Percentiles rank a stretch among this genome's conserved stretches.
These are phyloP conservation scores for Sclerospora graminicola DNA, from an alignment of 352 stramenopile species.

Conservation along the genomic window DNA sequence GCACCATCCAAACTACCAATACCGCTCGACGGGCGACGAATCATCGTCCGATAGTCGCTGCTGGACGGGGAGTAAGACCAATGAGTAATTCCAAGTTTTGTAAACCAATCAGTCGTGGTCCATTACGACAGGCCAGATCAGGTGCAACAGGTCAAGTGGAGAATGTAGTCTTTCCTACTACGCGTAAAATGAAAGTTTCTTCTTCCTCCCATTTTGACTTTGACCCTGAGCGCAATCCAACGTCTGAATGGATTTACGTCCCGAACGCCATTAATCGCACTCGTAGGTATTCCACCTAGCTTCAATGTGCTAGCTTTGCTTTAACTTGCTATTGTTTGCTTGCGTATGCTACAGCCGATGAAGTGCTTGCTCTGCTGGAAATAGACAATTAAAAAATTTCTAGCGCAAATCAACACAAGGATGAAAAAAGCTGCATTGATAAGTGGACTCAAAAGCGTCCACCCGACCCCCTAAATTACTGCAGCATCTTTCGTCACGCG, in stretches of 20 bases:
- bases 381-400: conserved; percentile 17
- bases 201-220: conserved; percentile 41
- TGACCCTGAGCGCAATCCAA: conserved; percentile 34
- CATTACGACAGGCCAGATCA: conserved; percentile 9
- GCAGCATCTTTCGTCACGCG: conserved; percentile 1
- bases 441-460: neutral
- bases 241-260: conserved; percentile 53
- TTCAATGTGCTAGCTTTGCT: too few species aligned
- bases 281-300: conserved; percentile 21
- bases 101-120: conserved; percentile 11
- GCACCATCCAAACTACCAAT: conserved; percentile 3
- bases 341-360: conserved; percentile 21
- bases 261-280: conserved; percentile 30
- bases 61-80: conserved; percentile 5
- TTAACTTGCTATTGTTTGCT: too few species aligned
- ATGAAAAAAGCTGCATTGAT: neutral
- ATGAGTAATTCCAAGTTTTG: conserved; percentile 28
- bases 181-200: neutral
- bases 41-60: neutral
- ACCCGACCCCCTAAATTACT: neutral
- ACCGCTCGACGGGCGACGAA: neutral
- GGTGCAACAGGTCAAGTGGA: conserved; percentile 1
- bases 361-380: conserved; percentile 45
- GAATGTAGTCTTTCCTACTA: neutral
- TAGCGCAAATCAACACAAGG: neutral